Evolutionary conservation across 495 filamentous ascomycete genomes (phyloP).

Genomic region (Aspergillus indologenus): DNA sequence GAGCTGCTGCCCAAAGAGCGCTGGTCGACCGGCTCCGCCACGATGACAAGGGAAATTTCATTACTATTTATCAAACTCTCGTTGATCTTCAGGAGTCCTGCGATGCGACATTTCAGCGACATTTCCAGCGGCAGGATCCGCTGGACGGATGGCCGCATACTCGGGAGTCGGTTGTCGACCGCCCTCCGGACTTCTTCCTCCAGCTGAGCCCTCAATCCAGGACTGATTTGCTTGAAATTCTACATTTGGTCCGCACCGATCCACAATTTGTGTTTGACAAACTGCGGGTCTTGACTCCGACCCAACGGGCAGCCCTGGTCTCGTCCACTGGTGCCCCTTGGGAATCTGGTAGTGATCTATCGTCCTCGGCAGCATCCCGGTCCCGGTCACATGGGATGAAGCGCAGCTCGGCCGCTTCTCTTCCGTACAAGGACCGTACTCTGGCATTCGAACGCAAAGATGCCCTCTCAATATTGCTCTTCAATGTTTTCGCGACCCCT

Average conservation of each 20-base stretch:
- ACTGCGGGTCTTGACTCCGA: constrained; percentile 64
- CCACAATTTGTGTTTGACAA: constrained; percentile 82
- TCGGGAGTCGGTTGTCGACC: constrained; percentile 33
- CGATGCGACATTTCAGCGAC: constrained; percentile 55
- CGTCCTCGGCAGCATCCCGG: constrained; percentile 70
- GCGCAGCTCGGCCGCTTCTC: constrained; percentile 58
- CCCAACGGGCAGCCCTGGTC: constrained; percentile 71
- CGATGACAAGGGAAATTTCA: constrained; percentile 88
- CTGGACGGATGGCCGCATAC: constrained; percentile 35
- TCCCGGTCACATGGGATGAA: constrained; percentile 53
- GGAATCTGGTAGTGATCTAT: constrained; percentile 76
- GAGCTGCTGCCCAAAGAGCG: constrained; percentile 73
- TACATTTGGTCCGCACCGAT: constrained; percentile 79
- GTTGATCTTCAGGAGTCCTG: constrained; percentile 86
- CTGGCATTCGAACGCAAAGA: constrained; percentile 82
- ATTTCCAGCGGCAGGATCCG: constrained; percentile 40
- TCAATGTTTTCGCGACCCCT: constrained; percentile 73
- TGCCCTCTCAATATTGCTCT: constrained; percentile 78
- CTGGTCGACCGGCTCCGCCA: constrained; percentile 85
- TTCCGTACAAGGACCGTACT: constrained; percentile 42
- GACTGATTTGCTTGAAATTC: constrained; percentile 71
- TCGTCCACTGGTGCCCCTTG: constrained; percentile 71
- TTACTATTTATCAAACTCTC: constrained; percentile 79
- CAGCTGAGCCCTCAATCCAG: constrained; percentile 73
- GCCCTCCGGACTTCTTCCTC: constrained; percentile 69